Evolutionary conservation across 805 yeast genomes (phyloP), one percentile per base, ranked within the genome.

Genomic region (Wickerhamiella dianesei): DNA sequence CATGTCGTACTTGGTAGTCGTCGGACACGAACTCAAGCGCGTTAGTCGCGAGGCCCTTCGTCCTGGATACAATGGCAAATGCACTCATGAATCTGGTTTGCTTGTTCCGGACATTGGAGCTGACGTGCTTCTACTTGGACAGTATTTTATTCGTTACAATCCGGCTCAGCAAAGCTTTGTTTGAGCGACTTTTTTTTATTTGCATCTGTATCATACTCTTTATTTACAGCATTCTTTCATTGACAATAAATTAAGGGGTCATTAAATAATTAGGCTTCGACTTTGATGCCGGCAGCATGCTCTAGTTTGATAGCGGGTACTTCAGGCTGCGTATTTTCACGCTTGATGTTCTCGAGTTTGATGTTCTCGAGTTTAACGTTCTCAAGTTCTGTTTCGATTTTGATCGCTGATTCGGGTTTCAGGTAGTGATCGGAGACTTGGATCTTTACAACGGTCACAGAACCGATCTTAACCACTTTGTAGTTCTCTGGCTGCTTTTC

Each of bases 401-500:
- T n/a, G n/a, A n/a, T n/a, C n/a, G n/a, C n/a, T n/a, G n/a, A n/a
- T n/a, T n/a, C n/a, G n/a, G n/a, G n/a, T n/a, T n/a, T n/a, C n/a
- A n/a, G n/a, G 12, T 25, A 25, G 32, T 12, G 12, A 6, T 25
- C 12, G 32, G 32, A 12, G 9, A 12, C 9, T 12, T 12, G 4
- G 35, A 4, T 48, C 18, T 50, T 54, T 8, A 61, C 53, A 35
- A 54, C 61, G 2, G 50, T 48, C 13, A 55, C 36, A 6, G 41
- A 42, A 4, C 62, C 64, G n/a, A 49, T 45, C 2, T 46, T 37
- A 5, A 57, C 56, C 13, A 61, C 41, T 2, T 53, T 25, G 47
- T 64, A 61, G 39, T 58, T 51, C 3, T 47, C 44, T 1, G 64
- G 64, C 36, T 50, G 45, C 40, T 39, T 35, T 14, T 43, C 22